These are phyloP conservation scores for Gonapodya sp. DNA, from an alignment of 192 early-diverging fungal genomes.

Conservation along the genomic window DNA sequence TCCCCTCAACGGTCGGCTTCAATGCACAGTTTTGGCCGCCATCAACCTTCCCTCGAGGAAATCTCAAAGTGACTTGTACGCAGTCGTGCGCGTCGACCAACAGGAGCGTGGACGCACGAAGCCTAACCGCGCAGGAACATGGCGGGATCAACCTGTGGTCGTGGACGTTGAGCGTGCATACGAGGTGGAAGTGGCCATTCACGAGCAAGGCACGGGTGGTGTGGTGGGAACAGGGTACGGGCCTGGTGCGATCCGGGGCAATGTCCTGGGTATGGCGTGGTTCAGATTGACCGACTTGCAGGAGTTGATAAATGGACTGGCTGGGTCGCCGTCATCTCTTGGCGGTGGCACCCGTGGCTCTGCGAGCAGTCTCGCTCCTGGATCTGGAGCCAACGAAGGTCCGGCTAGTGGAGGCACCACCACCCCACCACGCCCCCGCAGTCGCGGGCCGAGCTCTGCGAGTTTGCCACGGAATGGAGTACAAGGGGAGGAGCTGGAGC, in stretches of 20 bases:
- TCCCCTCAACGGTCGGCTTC: constrained; percentile 8
- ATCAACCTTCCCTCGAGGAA: constrained; percentile 46
- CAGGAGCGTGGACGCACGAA: constrained; percentile 1
- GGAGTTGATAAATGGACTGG: constrained; percentile 46
- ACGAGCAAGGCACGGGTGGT: constrained; percentile 51
- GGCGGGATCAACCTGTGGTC: constrained; percentile 49
- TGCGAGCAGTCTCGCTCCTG: constrained; percentile 33
- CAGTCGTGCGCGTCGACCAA: constrained; percentile 33
- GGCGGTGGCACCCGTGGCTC: constrained; percentile 15
- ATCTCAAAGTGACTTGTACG: constrained; percentile 66
- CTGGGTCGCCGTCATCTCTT: neutral
- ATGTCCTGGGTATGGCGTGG: constrained; percentile 82
- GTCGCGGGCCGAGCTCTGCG: neutral
- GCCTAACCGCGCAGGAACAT: neutral
- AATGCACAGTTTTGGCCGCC: constrained; percentile 61
- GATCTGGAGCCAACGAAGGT: constrained; percentile 40
- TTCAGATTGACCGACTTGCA: constrained; percentile 87
- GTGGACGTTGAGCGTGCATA: constrained; percentile 80
- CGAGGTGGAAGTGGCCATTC: constrained; percentile 85
- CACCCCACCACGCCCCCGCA: neutral
- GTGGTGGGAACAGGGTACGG: constrained; percentile 16
- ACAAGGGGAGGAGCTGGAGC: neutral
- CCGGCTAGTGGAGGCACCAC: constrained; percentile 33
- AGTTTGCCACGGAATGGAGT: constrained; percentile 19
- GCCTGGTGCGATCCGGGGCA: constrained; percentile 47